Base-by-base conservation (phyloP, 306 rosid genomes). In the Glycine latifolia region DNA sequence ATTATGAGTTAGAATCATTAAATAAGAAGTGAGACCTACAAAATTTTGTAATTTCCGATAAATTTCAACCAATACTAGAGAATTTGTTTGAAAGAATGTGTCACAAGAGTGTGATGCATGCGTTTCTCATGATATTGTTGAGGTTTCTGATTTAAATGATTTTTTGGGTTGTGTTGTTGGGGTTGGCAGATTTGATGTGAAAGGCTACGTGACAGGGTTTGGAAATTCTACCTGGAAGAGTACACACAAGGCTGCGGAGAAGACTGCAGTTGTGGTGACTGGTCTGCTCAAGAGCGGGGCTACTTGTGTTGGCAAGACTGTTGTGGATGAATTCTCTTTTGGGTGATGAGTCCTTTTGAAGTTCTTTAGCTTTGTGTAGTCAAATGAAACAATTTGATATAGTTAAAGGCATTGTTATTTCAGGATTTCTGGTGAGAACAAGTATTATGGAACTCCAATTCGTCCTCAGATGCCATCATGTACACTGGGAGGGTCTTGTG, bases 401-500 rank as follows among this genome's bases (percentile, higher is more conserved):
- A 60, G 41, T 60, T 10, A 26, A 26, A 60, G 50, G 2, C 77
- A 10, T 74, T 13, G 75, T 60, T 26, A 10, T 60, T 39, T 20
- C 81, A 92, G 97, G 71, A 79, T 92, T 69, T 85, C 97, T 11
- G 97, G 97, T 60, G 92, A 89, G 85, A 90, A 90, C 87, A 59
- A 67, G 80, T 88, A 87, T 71, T 90, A 89, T 74, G 97, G 97
- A 78, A 89, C 90, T 14, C 94, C 97, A n/a, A 79, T 77, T 26
- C 90, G 90, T 87, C 97, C 97, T 53, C 80, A 63, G 55, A 60
- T 62, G 54, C 86, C 89, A 3, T 87, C 89, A 0, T 85, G 82
- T 71, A 82, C 84, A 41, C 94, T 92, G 0, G 97, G 94, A 56
- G 97, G 94, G 43, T 90, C 97, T 59, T 80, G 93, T 76, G 94